Percentiles rank a stretch among this genome's conserved stretches.
Conservation (phyloP, 225 moss, liverwort and hornwort species). For the Polytrichum commune region DNA sequence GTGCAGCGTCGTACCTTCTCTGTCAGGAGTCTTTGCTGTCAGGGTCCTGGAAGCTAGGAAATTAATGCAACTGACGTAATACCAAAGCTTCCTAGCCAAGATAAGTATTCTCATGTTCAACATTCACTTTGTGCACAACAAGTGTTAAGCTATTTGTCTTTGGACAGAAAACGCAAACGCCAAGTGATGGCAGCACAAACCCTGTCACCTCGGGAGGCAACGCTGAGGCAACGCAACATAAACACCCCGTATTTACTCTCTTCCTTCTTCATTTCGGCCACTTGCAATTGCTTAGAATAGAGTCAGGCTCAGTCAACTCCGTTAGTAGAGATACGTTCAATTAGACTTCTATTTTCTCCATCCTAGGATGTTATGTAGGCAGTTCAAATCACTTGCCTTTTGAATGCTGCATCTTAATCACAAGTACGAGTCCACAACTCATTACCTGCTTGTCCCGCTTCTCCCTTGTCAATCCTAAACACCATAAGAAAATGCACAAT, state of each 20-base stretch:
- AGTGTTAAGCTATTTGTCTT: background rate
- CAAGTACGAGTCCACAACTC: background rate
- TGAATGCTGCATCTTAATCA: background rate
- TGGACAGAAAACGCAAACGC: slow-evolving; percentile 7
- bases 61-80: background rate
- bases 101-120: background rate
- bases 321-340: too few relatives aligned
- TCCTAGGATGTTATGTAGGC: background rate
- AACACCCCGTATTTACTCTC: slow-evolving; percentile 1
- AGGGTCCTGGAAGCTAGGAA: background rate
- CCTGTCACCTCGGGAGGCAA: background rate
- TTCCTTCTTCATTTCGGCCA: background rate
- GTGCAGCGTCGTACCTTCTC: background rate
- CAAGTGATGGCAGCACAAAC: background rate
- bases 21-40: background rate
- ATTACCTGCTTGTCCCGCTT: background rate
- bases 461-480: background rate
- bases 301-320: too few relatives aligned
- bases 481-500: background rate
- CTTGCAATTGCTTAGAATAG: background rate
- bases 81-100: slow-evolving; percentile 6
- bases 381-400: background rate
- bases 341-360: background rate
- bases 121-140: background rate
- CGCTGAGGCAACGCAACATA: background rate